Evolutionary conservation across 2,329 filamentous ascomycete genomes (phyloP).

Genomic region (Exophiala sp.): DNA sequence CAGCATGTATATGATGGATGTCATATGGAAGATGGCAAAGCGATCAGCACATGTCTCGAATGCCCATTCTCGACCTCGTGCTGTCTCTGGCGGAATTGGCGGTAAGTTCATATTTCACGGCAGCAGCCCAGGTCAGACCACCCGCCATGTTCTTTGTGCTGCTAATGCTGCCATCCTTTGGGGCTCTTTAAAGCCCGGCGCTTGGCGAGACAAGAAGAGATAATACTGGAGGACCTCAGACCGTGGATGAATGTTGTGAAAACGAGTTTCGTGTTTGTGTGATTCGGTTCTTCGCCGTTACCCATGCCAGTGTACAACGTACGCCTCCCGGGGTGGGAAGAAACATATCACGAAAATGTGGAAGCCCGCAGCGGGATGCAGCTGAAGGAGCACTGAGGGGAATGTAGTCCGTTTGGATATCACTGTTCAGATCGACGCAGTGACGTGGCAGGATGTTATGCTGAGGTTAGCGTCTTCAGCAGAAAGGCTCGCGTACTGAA

Average conservation of each 20-base stretch:
- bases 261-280: background rate
- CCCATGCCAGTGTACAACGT: constrained; percentile 13
- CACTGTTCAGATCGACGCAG: no score
- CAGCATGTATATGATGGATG: constrained; percentile 16
- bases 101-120: background rate
- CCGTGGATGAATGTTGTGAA: background rate
- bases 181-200: background rate
- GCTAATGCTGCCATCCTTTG: background rate
- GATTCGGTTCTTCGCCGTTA: background rate
- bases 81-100: background rate
- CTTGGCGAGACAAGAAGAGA: background rate
- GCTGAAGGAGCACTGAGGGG: background rate
- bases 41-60: background rate
- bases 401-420: background rate
- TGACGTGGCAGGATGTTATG: no score
- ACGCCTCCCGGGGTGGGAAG: constrained; percentile 14
- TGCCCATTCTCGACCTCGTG: background rate
- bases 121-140: background rate
- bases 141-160: background rate
- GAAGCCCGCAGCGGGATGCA: constrained; percentile 1
- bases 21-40: constrained; percentile 14
- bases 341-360: constrained; percentile 5
- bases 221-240: background rate
- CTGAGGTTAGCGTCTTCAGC: no score
- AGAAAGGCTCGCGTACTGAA: no score